phyloP scores from a whole-genome alignment of 2,329 filamentous ascomycete species.

The Fusarium sp. region DNA sequence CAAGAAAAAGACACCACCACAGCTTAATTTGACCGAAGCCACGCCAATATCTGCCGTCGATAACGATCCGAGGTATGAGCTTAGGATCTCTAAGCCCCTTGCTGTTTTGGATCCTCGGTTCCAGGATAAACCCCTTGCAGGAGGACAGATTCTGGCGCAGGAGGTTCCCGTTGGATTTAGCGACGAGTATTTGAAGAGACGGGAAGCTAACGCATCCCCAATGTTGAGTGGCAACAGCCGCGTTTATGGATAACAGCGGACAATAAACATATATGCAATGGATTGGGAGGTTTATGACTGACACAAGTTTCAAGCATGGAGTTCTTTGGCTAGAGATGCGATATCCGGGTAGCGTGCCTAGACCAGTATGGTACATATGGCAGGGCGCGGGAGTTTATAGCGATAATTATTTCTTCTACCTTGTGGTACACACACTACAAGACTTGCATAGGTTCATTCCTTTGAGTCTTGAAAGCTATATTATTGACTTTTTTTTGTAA shows the following conservation, averaged over 20 bases:
- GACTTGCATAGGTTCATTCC: background rate
- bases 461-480: too few species aligned
- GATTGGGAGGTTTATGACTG: background rate
- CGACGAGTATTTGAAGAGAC: constrained; percentile 1
- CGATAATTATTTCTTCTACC: constrained; percentile 6
- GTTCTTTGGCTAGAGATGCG: constrained; percentile 18
- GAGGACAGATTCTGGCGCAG: constrained; percentile 7
- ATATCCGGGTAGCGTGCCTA: background rate
- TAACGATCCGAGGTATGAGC: constrained; percentile 8
- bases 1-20: constrained; percentile 54
- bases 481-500: too few species aligned
- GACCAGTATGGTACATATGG: background rate
- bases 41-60: constrained; percentile 39
- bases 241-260: constrained; percentile 25
- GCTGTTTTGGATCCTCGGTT: constrained; percentile 26
- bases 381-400: constrained; percentile 3
- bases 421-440: constrained; percentile 1
- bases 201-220: constrained; percentile 16
- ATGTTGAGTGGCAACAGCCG: constrained; percentile 27
- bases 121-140: constrained; percentile 20
- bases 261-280: background rate
- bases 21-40: constrained; percentile 45
- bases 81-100: constrained; percentile 31
- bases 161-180: constrained; percentile 6
- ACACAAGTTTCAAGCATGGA: constrained; percentile 20